phyloP scores from a whole-genome alignment of 805 yeast species.

The Wickerhamomyces pijperi region DNA sequence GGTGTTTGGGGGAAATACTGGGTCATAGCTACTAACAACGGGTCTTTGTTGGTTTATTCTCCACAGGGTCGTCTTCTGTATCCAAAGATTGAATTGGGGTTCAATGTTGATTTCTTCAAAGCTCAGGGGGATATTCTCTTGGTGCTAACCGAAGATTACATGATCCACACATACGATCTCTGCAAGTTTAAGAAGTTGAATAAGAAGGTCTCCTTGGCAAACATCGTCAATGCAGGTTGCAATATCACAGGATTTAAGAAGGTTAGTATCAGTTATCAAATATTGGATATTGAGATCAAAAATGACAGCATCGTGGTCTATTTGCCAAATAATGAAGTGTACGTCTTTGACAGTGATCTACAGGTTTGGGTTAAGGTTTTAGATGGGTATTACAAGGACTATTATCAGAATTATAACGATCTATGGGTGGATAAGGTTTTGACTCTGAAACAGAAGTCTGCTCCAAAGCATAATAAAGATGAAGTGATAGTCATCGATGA shows the following conservation, averaged over 20 bases:
- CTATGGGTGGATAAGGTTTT: conserved; percentile 9
- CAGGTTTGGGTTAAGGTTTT: conserved; percentile 35
- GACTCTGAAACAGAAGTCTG: too few relatives aligned
- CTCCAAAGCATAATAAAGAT: neutral
- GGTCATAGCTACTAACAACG: conserved; percentile 48
- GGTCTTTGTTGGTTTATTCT: conserved; percentile 35
- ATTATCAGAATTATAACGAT: conserved; percentile 6
- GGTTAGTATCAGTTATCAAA: conserved; percentile 11
- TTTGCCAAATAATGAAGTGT: conserved; percentile 28
- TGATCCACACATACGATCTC: conserved; percentile 42
- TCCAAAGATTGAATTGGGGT: conserved; percentile 44
- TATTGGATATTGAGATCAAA: conserved; percentile 24
- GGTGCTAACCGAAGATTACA: conserved; percentile 39
- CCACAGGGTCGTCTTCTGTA: conserved; percentile 33
- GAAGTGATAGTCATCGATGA: neutral
- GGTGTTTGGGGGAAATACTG: conserved; percentile 35
- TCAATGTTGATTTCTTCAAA: conserved; percentile 27
- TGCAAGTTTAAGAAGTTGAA: conserved; percentile 22
- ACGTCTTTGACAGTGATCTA: conserved; percentile 29
- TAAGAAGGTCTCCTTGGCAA: conserved; percentile 38
- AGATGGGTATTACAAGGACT: conserved; percentile 20
- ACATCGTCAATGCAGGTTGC: conserved; percentile 32
- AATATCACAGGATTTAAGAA: conserved; percentile 12
- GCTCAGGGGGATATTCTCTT: conserved; percentile 25
- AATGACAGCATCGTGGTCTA: conserved; percentile 30